Percentiles rank a stretch among this genome's conserved stretches.
These are phyloP conservation scores for Immersiella caudata DNA, from an alignment of 495 filamentous ascomycete species.

Conservation along the genomic window DNA sequence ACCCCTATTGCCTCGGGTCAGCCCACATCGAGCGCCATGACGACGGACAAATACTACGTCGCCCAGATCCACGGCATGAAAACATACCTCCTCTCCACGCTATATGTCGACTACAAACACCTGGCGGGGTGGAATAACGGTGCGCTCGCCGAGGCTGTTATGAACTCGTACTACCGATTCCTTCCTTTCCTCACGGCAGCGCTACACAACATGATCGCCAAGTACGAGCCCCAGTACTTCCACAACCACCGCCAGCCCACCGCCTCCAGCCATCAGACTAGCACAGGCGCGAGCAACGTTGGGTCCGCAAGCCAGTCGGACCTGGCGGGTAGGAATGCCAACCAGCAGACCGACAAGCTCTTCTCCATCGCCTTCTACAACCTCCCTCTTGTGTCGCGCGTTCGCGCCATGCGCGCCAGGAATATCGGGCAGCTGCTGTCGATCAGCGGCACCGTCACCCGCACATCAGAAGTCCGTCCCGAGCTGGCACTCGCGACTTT, in stretches of 20 bases:
- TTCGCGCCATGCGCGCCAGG: conserved; percentile 85
- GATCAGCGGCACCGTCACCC: conserved; percentile 93
- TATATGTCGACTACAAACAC: conserved; percentile 96
- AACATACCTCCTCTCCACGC: conserved; percentile 84
- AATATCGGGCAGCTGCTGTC: conserved; percentile 91
- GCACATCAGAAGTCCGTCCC: conserved; percentile 94
- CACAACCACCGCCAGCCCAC: conserved; percentile 81
- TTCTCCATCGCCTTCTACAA: conserved; percentile 97
- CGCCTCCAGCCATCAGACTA: conserved; percentile 60
- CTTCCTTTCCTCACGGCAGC: conserved; percentile 88
- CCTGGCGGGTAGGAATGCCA: conserved; percentile 69
- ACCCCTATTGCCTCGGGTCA: conserved; percentile 72
- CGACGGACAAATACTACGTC: conserved; percentile 93
- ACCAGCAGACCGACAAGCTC: conserved; percentile 94
- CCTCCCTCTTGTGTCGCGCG: conserved; percentile 85
- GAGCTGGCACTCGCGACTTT: conserved; percentile 93
- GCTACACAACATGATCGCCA: conserved; percentile 89
- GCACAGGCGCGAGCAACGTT: conserved; percentile 68
- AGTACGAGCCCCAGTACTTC: conserved; percentile 93
- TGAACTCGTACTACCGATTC: conserved; percentile 91
- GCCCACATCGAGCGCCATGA: conserved; percentile 71
- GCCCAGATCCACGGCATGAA: conserved; percentile 91
- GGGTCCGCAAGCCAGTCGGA: conserved; percentile 66
- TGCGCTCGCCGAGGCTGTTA: conserved; percentile 78
- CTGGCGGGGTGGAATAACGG: conserved; percentile 70